Evolutionary conservation across 2,329 filamentous ascomycete species (phyloP).

Genomic region (Microsporum ferrugineum): DNA sequence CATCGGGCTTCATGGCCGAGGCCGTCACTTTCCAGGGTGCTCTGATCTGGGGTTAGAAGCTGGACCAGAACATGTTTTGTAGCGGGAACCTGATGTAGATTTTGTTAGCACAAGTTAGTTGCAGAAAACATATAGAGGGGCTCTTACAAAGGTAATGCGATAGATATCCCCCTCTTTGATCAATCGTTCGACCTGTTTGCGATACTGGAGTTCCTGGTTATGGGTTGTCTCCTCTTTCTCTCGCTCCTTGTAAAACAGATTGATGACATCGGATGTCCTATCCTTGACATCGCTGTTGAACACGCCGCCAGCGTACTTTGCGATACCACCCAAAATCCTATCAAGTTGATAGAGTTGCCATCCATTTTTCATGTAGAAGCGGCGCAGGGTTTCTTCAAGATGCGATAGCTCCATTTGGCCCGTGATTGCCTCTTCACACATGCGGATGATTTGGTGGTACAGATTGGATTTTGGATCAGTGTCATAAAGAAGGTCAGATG

Average conservation of each 20-base stretch:
- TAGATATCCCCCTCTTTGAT: constrained; percentile 90
- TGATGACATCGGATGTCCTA: constrained; percentile 81
- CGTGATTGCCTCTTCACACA: constrained; percentile 77
- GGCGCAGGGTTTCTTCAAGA: constrained; percentile 81
- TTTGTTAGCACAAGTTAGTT: not conserved
- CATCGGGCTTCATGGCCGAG: constrained; percentile 55
- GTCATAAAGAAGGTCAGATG: constrained; percentile 61
- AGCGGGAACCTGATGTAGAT: constrained; percentile 9
- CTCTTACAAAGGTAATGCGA: constrained; percentile 76
- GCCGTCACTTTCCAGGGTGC: constrained; percentile 62
- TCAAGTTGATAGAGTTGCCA: constrained; percentile 92
- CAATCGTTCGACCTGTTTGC: constrained; percentile 84
- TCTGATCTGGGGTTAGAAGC: constrained; percentile 78
- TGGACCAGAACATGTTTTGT: constrained; percentile 57
- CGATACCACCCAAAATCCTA: constrained; percentile 71
- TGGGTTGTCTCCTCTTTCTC: constrained; percentile 77
- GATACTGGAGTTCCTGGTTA: constrained; percentile 76
- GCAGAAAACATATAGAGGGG: not conserved
- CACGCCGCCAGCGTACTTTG: constrained; percentile 69
- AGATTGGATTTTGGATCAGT: constrained; percentile 56
- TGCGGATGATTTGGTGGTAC: constrained; percentile 72
- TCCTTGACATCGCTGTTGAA: constrained; percentile 81
- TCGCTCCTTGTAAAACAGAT: constrained; percentile 72
- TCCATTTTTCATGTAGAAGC: constrained; percentile 80
- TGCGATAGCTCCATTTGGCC: constrained; percentile 70